Percentiles rank a stretch among this genome's conserved stretches.
Evolutionary conservation across 257 asterid species (phyloP).

Genomic region (Handroanthus guayacan): DNA sequence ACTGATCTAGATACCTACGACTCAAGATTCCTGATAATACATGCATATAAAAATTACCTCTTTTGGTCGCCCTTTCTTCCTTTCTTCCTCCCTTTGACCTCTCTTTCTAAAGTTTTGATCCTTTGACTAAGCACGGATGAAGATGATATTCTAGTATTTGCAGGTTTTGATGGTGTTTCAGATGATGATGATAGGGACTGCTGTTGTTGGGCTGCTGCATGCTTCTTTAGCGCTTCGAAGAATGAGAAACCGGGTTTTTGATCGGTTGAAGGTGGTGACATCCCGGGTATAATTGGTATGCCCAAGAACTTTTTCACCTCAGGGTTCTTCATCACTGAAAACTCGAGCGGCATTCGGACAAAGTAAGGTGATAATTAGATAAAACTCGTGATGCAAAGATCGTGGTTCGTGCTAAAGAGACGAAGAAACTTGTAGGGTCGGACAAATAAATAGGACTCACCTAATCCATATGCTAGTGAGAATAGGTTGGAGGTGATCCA

Average conservation of each 20-base stretch:
- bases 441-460: slow-evolving; percentile 49
- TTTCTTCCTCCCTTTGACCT: slow-evolving; percentile 85
- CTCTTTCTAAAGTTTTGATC: slow-evolving; percentile 74
- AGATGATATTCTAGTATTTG: slow-evolving; percentile 48
- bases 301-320: slow-evolving; percentile 76
- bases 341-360: background rate
- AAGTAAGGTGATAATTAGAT: background rate
- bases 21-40: background rate
- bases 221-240: slow-evolving; percentile 59
- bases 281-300: slow-evolving; percentile 59
- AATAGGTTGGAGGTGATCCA: slow-evolving; percentile 93
- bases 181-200: slow-evolving; percentile 42
- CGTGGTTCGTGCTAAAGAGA: background rate
- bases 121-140: slow-evolving; percentile 68
- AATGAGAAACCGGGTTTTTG: slow-evolving; percentile 61
- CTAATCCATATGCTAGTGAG: slow-evolving; percentile 78
- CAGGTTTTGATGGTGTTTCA: slow-evolving; percentile 46
- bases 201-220: slow-evolving; percentile 61
- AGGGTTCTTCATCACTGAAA: slow-evolving; percentile 70
- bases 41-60: background rate
- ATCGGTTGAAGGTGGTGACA: slow-evolving; percentile 39
- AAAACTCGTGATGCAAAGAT: background rate
- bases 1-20: background rate
- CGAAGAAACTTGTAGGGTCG: background rate
- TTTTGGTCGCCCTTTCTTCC: slow-evolving; percentile 57